These are phyloP conservation scores for Arabis hirsuta DNA, from an alignment of 345 rosid species.

Conservation along the genomic window DNA sequence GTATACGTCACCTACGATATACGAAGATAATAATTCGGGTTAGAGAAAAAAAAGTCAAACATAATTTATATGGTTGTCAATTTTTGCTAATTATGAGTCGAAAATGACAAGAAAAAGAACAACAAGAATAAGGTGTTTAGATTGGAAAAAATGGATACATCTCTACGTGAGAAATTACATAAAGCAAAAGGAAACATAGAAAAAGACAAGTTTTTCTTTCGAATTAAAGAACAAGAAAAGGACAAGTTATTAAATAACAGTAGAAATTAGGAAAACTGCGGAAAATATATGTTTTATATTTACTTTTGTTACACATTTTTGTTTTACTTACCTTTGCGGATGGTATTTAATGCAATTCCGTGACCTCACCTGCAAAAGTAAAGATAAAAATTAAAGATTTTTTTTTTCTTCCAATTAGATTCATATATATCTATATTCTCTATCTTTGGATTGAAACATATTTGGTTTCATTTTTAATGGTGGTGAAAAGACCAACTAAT, in stretches of 20 bases:
- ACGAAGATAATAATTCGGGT: background rate
- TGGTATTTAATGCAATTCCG: conserved; percentile 34
- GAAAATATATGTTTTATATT: background rate
- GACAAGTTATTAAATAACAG: background rate
- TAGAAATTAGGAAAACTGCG: conserved; percentile 8
- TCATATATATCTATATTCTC: background rate
- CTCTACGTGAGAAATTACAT: conserved; percentile 13
- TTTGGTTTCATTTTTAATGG: background rate
- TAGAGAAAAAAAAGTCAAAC: conserved; percentile 16
- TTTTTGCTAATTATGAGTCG: conserved; percentile 16
- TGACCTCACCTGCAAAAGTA: conserved; percentile 39
- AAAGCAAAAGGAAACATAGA: conserved; percentile 28
- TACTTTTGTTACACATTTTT: conserved; percentile 7
- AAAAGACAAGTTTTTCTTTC: conserved; percentile 23
- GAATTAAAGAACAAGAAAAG: conserved; percentile 15
- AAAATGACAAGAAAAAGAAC: conserved; percentile 42
- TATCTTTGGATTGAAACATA: background rate
- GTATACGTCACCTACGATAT: conserved; percentile 5
- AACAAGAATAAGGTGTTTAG: conserved; percentile 38
- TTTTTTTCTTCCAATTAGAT: background rate
- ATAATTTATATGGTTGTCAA: conserved; percentile 12
- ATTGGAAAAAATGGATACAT: conserved; percentile 8
- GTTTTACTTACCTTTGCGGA: conserved; percentile 31
- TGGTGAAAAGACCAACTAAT: no score
- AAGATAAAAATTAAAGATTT: background rate